Evolutionary conservation across 352 stramenopile genomes (phyloP), one percentile per base, ranked within the genome.

Genomic region (Phytophthora europaea): DNA sequence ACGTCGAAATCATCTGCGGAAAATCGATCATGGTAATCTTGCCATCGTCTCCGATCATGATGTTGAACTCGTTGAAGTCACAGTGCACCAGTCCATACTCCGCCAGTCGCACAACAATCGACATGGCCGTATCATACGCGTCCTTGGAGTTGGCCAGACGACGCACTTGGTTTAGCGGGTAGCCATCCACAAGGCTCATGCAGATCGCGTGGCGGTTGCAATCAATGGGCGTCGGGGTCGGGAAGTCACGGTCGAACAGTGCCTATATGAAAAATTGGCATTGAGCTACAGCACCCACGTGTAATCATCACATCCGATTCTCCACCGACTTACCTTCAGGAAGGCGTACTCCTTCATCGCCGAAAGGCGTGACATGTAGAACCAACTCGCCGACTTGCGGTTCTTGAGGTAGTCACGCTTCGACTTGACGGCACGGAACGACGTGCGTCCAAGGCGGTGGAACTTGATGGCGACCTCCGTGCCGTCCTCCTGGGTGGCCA

Each of bases 41-140:
- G 59, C 92, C 85, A 43, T 82, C 76, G 53, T 97, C 85, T 80
- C 98, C 93, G 26, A 99, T 96, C 93, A 99, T 98, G 56, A 99
- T 91, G 83, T 99, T 99, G 84, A 99, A 99, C 85, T 99, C 98
- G 88, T 99, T 99, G 76, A 99, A 99, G 82, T 99, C 98, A 77
- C 98, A 99, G 85, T 99, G 98, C 16, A 99, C 97, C 28, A 99
- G 88, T 20, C 98, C 98, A 80, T 98, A 98, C 65, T 97, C 82
- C 10, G 98, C 98, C 48, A 99, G 83, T n/a, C 95, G 89, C 47
- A 98, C 85, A n/a, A 99, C 91, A 55, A 99, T 94, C n/a, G 93
- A 84, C 79, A 99, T 98, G 62, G 93, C 94, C 73, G 95, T 88
- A 38, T 98, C 81, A 80, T 99, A 99, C n/a, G 99, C 94, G 20